Evolutionary conservation across 2,329 filamentous ascomycete genomes (phyloP), one percentile per base, ranked within the genome.

Genomic region (Aspergillus quadrilineatus): DNA sequence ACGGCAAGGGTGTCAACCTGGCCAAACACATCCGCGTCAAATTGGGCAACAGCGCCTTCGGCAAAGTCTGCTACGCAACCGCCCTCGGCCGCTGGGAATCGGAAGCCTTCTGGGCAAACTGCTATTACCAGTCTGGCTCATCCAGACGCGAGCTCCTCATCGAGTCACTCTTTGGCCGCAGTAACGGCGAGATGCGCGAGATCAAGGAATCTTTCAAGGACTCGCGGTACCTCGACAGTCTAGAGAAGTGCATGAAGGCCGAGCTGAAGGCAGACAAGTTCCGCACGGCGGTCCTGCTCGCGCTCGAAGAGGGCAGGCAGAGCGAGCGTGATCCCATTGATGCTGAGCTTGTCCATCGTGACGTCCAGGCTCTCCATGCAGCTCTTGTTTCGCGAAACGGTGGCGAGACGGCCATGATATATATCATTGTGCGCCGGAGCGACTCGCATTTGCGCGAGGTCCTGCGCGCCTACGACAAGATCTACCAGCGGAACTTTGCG

Each of bases 41-140:
- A 54, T 67, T 77, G 1, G 76, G 75, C 15, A 87, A 85, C 64
- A 69, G 65, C 29, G 61, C 69, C 32, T 87, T 97, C 63, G 93
- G 92, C 76, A 97, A 97, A 75, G 89, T 89, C 6, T 92, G 89
- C 68, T 97, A 97, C 72, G 86, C 92, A 3, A 92, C 90, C 2
- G 92, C 93, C 0, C 83, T 97, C 0, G 94, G 94, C 8, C 83
- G 84, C 51, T 97, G 92, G 87, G 94, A 97, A 76, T 88, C 87
- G 64, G 94, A 99, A 73, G 90, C 91, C 0, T 96, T 96, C 80
- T 99, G 94, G 92, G 92, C 93, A 58, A 97, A 97, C 73, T 96
- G 91, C 74, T 97, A 92, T 87, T 97, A 97, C 76, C 93, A 97
- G 70, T 87, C 88, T 37, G 89, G 93, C 73, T 89, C 88, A 66